These are phyloP conservation scores for Ascochyta lentis DNA, from an alignment of 2,329 filamentous ascomycete genomes.

Conservation along the genomic window DNA sequence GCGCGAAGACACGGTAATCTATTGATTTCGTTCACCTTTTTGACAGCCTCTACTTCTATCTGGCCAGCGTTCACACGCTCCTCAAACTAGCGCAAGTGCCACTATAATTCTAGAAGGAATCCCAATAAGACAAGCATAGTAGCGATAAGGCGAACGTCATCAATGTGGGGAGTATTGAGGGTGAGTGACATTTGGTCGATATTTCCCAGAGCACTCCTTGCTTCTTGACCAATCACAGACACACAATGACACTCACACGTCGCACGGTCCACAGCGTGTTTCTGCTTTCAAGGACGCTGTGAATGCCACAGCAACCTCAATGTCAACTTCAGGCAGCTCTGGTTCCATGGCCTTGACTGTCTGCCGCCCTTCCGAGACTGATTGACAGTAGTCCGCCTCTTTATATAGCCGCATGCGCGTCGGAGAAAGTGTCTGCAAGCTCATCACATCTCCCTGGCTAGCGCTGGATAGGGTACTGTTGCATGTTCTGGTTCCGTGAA, in stretches of 20 bases:
- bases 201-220: not conserved
- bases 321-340: not conserved
- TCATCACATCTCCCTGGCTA: not conserved
- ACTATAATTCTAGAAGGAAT: too few relatives aligned
- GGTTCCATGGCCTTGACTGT: not conserved
- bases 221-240: not conserved
- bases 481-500: not conserved
- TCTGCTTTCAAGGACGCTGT: not conserved
- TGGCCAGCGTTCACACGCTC: too few relatives aligned
- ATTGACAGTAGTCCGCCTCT: not conserved
- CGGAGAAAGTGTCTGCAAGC: not conserved
- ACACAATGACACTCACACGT: not conserved
- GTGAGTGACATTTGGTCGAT: not conserved
- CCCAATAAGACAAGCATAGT: not conserved
- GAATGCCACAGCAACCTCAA: not conserved
- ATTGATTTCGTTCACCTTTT: too few relatives aligned
- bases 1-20: too few relatives aligned
- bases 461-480: not conserved
- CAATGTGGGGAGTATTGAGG: not conserved
- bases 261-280: not conserved
- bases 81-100: too few relatives aligned
- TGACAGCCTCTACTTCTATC: too few relatives aligned
- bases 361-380: too few relatives aligned
- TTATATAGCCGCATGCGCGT: not conserved
- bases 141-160: not conserved